A percentile compares a stretch with the other conserved stretches of the same genome.
These are phyloP conservation scores for Pyricularia grisea DNA, from an alignment of 2,329 filamentous ascomycete species.

Conservation along the genomic window DNA sequence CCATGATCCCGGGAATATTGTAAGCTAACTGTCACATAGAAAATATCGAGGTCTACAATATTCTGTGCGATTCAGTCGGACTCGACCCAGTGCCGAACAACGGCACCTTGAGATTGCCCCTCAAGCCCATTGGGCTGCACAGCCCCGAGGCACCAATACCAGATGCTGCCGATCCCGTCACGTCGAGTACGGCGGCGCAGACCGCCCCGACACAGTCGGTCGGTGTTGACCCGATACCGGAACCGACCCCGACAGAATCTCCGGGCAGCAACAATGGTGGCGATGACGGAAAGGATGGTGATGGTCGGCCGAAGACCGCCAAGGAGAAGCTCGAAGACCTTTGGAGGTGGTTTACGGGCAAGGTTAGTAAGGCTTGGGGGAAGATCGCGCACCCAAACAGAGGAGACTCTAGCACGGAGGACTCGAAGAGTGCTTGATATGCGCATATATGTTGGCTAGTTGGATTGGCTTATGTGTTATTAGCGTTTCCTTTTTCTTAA, in stretches of 20 bases:
- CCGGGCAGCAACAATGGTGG: slow-evolving; percentile 9
- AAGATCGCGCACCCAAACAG: slow-evolving; percentile 24
- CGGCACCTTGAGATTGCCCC: slow-evolving; percentile 68
- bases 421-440: neutral
- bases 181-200: slow-evolving; percentile 14
- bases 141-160: slow-evolving; percentile 35
- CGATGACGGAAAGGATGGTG: slow-evolving; percentile 9
- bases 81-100: slow-evolving; percentile 72
- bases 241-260: slow-evolving; percentile 13
- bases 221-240: slow-evolving; percentile 5
- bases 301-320: slow-evolving; percentile 12
- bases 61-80: slow-evolving; percentile 80
- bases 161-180: slow-evolving; percentile 43
- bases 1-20: neutral
- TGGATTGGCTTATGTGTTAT: neutral
- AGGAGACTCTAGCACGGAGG: neutral
- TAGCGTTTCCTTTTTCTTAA: neutral
- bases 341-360: slow-evolving; percentile 43
- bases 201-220: slow-evolving; percentile 8
- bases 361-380: slow-evolving; percentile 35
- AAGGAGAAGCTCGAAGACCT: slow-evolving; percentile 24
- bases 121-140: slow-evolving; percentile 56
- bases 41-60: slow-evolving; percentile 92
- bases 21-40: slow-evolving; percentile 37
- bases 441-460: neutral